Evolutionary conservation across 257 asterid genomes (phyloP).

Genomic region (Paraleonurus japonicus): DNA sequence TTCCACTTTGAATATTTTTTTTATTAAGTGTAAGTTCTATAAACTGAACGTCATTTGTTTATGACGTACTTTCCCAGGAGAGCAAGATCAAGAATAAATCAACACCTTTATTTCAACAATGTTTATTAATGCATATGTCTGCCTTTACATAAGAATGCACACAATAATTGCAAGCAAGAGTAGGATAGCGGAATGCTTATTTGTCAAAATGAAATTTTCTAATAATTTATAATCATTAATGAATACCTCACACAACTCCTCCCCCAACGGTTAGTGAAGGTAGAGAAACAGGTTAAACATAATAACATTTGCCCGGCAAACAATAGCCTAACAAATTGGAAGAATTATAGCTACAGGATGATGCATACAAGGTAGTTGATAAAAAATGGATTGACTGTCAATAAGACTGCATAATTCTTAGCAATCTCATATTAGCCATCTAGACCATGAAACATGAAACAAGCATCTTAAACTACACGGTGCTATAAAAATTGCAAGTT

Average conservation of each 20-base stretch:
- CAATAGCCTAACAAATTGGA: neutral
- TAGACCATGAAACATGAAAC: neutral
- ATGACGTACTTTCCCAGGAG: neutral
- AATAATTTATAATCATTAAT: neutral
- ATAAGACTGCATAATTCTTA: neutral
- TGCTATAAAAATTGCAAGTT: neutral
- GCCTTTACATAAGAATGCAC: conserved; percentile 9
- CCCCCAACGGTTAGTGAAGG: neutral
- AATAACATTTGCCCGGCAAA: neutral
- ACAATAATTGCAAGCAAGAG: neutral
- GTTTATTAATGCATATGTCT: too few species aligned
- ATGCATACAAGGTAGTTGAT: neutral
- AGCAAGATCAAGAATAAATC: neutral
- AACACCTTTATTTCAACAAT: neutral
- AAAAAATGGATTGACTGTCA: neutral
- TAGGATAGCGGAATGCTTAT: neutral
- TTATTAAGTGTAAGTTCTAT: neutral
- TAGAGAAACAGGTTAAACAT: neutral
- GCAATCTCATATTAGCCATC: neutral
- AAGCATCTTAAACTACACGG: neutral
- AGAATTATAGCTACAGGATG: neutral
- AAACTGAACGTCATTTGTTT: neutral
- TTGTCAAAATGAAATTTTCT: neutral
- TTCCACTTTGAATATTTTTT: too few species aligned
- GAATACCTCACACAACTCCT: neutral